These are phyloP conservation scores for Chlorella sp. DNA, from an alignment of 139 green algal genomes.

Conservation along the genomic window DNA sequence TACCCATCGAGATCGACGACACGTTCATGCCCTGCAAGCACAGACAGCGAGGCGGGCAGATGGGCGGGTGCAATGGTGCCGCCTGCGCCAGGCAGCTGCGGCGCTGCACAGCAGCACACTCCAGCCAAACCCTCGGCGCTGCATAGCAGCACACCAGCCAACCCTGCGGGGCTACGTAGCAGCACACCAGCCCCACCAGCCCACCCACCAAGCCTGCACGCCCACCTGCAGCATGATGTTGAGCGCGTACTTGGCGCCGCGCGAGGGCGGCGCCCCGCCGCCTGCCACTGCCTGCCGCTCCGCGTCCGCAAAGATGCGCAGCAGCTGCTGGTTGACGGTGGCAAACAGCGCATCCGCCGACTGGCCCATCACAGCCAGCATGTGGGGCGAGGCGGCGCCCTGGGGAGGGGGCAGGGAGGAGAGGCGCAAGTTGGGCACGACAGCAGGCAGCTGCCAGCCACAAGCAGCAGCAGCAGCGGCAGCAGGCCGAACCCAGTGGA, in stretches of 20 bases:
- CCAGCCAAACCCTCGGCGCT: too few species aligned
- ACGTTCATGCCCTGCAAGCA: slow-evolving; percentile 32
- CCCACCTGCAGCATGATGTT: slow-evolving; percentile 91
- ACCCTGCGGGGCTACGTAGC: too few species aligned
- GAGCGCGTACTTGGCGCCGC: slow-evolving; percentile 91
- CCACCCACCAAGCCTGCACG: neutral
- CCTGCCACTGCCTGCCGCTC: slow-evolving; percentile 10
- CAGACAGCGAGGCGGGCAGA: too few species aligned
- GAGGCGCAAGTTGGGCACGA: too few species aligned
- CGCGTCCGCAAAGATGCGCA: slow-evolving; percentile 40
- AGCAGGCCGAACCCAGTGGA: too few species aligned
- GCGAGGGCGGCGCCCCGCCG: slow-evolving; percentile 24
- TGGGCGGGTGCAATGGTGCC: too few species aligned
- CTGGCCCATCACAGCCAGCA: slow-evolving; percentile 46
- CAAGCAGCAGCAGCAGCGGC: too few species aligned
- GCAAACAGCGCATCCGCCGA: slow-evolving; percentile 40
- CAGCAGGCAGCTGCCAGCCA: too few species aligned
- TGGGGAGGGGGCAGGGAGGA: neutral
- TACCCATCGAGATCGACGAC: slow-evolving; percentile 43
- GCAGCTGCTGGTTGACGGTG: slow-evolving; percentile 37
- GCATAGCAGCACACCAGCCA: too few species aligned
- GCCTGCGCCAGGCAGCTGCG: too few species aligned
- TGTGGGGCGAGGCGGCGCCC: slow-evolving; percentile 13
- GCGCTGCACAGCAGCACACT: too few species aligned
- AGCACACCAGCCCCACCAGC: neutral